Evolutionary conservation across 768 basidiomycete species (phyloP), one percentile per base, ranked within the genome.

Genomic region (Hypsizygus marmoreus): DNA sequence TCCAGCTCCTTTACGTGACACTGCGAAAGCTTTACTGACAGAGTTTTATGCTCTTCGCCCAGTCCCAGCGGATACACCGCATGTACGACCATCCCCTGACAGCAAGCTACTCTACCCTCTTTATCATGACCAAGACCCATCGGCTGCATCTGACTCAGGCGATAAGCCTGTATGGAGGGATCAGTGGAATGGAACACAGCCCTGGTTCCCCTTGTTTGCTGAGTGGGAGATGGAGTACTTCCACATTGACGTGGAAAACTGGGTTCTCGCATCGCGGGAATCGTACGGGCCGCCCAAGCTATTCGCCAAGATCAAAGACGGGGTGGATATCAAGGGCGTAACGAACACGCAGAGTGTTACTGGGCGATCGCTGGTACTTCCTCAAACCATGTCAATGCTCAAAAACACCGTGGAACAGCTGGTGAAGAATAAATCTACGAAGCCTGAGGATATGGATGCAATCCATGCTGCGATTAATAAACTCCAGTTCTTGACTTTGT

Each of bases 141-240:
- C n/a, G n/a, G n/a, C n/a, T n/a, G n/a, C n/a, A n/a, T n/a, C n/a
- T n/a, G n/a, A n/a, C n/a, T n/a, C n/a, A n/a, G n/a, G n/a, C n/a
- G n/a, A n/a, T n/a, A n/a, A n/a, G n/a, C n/a, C n/a, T n/a, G n/a
- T n/a, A n/a, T n/a, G n/a, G n/a, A n/a, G 35, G 12, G 35, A 37
- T 37, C 6, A 14, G 6, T 37, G 35, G 35, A 4, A 37, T n/a
- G 19, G 19, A 2, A 37, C 35, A 4, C 35, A 37, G 19, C 11
- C 35, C 6, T 37, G 35, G 35, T 37, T 37, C 19, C 35, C 35
- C 12, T 23, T 37, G 12, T 37, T 37, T n/a, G 35, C 12, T 10
- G 35, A 37, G 35, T 37, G 35, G 35, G 35, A 37, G 14, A 37
- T 37, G 24, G 35, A 37, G 8, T 37, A 37, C 19, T 20, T 37